phyloP scores from a whole-genome alignment of 2,329 filamentous ascomycete genomes.

The Hypoxylon sp. region DNA sequence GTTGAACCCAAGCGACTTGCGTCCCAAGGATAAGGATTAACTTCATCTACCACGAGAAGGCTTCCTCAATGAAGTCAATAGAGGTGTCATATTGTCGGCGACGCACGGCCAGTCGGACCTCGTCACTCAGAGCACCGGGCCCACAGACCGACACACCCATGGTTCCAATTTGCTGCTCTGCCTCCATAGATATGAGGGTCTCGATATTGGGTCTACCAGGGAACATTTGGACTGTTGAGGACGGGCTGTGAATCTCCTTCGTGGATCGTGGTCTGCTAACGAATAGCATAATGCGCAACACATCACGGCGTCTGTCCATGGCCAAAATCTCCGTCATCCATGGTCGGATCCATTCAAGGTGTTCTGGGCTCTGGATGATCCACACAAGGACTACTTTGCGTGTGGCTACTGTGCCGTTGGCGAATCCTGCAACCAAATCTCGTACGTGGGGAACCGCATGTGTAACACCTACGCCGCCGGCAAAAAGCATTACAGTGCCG shows the following conservation, averaged over 20 bases:
- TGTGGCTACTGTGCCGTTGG: slow-evolving; percentile 77
- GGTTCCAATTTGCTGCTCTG: slow-evolving; percentile 80
- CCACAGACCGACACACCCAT: slow-evolving; percentile 83
- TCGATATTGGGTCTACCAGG: slow-evolving; percentile 82
- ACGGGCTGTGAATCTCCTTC: slow-evolving; percentile 85
- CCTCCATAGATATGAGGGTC: slow-evolving; percentile 79
- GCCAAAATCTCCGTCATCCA: slow-evolving; percentile 87
- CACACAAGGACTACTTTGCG: slow-evolving; percentile 82
- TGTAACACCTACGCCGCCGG: slow-evolving; percentile 85
- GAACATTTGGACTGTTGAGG: slow-evolving; percentile 86
- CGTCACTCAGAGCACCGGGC: slow-evolving; percentile 80
- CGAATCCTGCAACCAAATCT: slow-evolving; percentile 77
- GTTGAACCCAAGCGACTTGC: slow-evolving; percentile 13
- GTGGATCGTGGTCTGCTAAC: slow-evolving; percentile 81
- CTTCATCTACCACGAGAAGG: slow-evolving; percentile 71
- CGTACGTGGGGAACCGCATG: slow-evolving; percentile 83
- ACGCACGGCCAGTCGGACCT: slow-evolving; percentile 78
- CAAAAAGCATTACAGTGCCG: slow-evolving; percentile 83
- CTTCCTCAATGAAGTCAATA: slow-evolving; percentile 85
- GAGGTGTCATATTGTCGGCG: slow-evolving; percentile 74
- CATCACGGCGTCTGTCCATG: slow-evolving; percentile 80
- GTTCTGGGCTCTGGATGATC: slow-evolving; percentile 84
- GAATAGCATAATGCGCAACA: slow-evolving; percentile 83
- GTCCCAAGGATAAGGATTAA: slow-evolving; percentile 5
- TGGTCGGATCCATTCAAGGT: slow-evolving; percentile 85